Evolutionary conservation across 176 grass and related monocot species (phyloP).

Genomic region (Oryza brachyantha): DNA sequence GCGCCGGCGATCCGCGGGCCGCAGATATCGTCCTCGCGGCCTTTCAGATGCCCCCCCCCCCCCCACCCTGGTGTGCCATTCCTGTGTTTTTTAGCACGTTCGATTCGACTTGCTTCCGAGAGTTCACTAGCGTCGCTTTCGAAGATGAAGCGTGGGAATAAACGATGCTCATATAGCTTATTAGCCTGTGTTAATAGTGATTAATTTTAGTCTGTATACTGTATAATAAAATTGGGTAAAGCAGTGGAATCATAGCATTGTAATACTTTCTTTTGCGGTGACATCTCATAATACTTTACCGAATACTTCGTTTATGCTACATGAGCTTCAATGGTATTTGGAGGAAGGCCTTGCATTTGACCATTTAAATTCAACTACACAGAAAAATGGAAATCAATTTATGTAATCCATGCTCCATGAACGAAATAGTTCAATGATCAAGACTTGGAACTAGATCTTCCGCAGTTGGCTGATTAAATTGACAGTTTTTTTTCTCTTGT

Average conservation of each 20-base stretch:
- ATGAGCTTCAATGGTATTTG: conserved; percentile 68
- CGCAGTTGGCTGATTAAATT: conserved; percentile 53
- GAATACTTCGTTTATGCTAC: conserved; percentile 10
- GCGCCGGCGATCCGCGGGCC: no score
- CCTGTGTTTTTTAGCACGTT: neutral
- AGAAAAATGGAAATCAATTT: conserved; percentile 60
- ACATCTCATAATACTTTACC: neutral
- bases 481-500: conserved; percentile 89
- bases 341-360: conserved; percentile 67
- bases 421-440: conserved; percentile 50
- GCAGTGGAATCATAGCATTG: neutral
- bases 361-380: conserved; percentile 43
- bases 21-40: neutral
- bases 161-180: neutral
- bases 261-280: neutral
- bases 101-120: neutral
- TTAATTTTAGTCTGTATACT: neutral
- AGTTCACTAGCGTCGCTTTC: neutral
- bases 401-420: conserved; percentile 65
- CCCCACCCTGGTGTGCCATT: neutral
- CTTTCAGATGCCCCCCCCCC: no score
- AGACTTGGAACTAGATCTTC: conserved; percentile 70
- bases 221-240: neutral
- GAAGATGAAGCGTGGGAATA: neutral
- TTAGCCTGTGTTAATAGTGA: neutral